Evolutionary conservation across 331 rosid genomes (phyloP).

Genomic region (Acacia concinna): DNA sequence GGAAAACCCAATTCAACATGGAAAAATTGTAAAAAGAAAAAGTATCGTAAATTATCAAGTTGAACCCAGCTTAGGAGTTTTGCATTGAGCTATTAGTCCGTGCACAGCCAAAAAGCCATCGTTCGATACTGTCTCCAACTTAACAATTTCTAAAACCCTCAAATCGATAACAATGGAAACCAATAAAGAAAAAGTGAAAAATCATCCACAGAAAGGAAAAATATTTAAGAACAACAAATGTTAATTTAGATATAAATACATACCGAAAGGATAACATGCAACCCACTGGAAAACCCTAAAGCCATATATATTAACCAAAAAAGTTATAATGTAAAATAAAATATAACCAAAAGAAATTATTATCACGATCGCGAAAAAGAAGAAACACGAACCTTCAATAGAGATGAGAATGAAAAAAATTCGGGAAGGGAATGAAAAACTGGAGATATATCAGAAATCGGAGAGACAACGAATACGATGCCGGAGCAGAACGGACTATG

Average conservation of each 20-base stretch:
- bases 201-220: not conserved
- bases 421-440: no score
- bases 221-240: slow-evolving; percentile 1
- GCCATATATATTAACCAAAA: no score
- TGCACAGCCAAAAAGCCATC: not conserved
- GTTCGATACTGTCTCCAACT: not conserved
- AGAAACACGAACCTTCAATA: no score
- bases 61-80: slow-evolving; percentile 6
- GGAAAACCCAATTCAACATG: slow-evolving; percentile 5
- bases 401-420: no score
- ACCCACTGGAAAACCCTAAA: slow-evolving; percentile 23
- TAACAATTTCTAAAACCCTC: not conserved
- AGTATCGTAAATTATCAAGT: not conserved
- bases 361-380: no score
- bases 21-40: not conserved
- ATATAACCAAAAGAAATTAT: no score
- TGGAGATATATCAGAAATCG: no score
- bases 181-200: not conserved
- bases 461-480: no score
- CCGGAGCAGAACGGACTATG: no score
- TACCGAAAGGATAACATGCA: slow-evolving; percentile 19
- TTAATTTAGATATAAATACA: not conserved
- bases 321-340: no score
- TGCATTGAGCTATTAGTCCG: not conserved
- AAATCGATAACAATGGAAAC: not conserved